Evolutionary conservation across 257 asterid genomes (phyloP).

Genomic region (Rauvolfia tetraphylla): DNA sequence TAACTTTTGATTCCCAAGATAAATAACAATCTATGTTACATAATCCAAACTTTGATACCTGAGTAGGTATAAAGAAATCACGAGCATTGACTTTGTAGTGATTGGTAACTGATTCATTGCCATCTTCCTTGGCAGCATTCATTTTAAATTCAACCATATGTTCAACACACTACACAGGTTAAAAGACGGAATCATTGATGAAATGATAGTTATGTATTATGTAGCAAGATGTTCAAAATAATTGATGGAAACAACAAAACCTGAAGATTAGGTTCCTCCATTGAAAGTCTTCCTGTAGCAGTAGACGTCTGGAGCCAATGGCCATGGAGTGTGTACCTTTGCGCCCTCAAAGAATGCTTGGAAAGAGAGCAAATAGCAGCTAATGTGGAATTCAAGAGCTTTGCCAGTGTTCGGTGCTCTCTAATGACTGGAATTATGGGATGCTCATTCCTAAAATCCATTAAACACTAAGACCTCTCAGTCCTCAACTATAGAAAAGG

Average conservation of each 20-base stretch:
- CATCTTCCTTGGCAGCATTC: slow-evolving; percentile 34
- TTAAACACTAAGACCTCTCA: neutral
- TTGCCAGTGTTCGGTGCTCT: slow-evolving; percentile 87
- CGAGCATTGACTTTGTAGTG: slow-evolving; percentile 74
- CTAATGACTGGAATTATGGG: slow-evolving; percentile 79
- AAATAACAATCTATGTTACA: slow-evolving; percentile 4
- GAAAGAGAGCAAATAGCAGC: slow-evolving; percentile 90
- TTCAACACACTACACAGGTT: slow-evolving; percentile 66
- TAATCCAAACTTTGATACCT: slow-evolving; percentile 50
- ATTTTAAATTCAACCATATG: slow-evolving; percentile 78
- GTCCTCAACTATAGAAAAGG: slow-evolving; percentile 1
- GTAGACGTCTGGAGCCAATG: slow-evolving; percentile 99
- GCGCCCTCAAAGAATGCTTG: slow-evolving; percentile 74
- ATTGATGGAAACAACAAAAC: slow-evolving; percentile 30
- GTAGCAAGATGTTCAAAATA: slow-evolving; percentile 1
- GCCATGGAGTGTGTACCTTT: slow-evolving; percentile 85
- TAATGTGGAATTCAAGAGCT: slow-evolving; percentile 82
- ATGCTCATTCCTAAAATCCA: slow-evolving; percentile 70
- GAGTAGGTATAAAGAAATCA: slow-evolving; percentile 77
- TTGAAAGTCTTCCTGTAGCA: slow-evolving; percentile 91
- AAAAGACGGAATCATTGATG: neutral
- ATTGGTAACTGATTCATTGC: slow-evolving; percentile 32
- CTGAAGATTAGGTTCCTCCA: slow-evolving; percentile 99
- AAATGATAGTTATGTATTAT: neutral
- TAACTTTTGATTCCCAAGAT: slow-evolving; percentile 18